A percentile compares a stretch with the other conserved stretches of the same genome.
Conservation (phyloP, 140 eudicot genomes). For the Erigeron philadelphicus region DNA sequence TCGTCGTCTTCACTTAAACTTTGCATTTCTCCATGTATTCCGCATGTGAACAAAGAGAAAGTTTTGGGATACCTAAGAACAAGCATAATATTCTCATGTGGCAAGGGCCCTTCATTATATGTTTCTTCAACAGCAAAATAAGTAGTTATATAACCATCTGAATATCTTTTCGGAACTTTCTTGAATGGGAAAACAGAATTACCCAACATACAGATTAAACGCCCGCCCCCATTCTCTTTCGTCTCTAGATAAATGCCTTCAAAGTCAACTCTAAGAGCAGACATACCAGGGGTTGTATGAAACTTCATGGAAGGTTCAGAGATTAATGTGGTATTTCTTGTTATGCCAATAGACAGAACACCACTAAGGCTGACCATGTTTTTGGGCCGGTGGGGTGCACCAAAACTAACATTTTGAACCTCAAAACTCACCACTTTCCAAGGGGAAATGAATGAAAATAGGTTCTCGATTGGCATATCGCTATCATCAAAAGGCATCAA, state of each 20-base stretch:
- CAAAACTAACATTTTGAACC: constrained; percentile 27
- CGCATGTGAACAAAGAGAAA: neutral
- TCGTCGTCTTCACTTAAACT: constrained; percentile 26
- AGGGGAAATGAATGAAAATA: constrained; percentile 22
- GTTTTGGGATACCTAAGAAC: constrained; percentile 34
- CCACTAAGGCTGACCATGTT: constrained; percentile 31
- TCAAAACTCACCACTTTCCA: constrained; percentile 39
- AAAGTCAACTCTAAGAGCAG: constrained; percentile 34
- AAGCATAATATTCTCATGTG: constrained; percentile 31
- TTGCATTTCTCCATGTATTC: constrained; percentile 39
- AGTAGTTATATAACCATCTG: constrained; percentile 6
- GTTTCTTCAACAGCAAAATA: constrained; percentile 2
- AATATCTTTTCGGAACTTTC: constrained; percentile 20
- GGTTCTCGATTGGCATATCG: constrained; percentile 27
- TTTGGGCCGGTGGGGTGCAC: constrained; percentile 23
- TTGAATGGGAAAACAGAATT: constrained; percentile 36
- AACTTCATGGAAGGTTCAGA: constrained; percentile 21
- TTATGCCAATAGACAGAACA: constrained; percentile 37
- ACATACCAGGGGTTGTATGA: constrained; percentile 35
- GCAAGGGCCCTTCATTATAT: constrained; percentile 21
- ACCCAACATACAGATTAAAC: constrained; percentile 41
- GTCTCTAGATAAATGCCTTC: constrained; percentile 43
- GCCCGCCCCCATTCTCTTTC: constrained; percentile 28
- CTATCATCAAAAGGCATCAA: constrained; percentile 48
- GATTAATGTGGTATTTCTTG: constrained; percentile 26